A percentile compares a stretch with the other conserved stretches of the same genome.
phyloP scores from a whole-genome alignment of 148 eudicot species.

The Selenicereus undatus region DNA sequence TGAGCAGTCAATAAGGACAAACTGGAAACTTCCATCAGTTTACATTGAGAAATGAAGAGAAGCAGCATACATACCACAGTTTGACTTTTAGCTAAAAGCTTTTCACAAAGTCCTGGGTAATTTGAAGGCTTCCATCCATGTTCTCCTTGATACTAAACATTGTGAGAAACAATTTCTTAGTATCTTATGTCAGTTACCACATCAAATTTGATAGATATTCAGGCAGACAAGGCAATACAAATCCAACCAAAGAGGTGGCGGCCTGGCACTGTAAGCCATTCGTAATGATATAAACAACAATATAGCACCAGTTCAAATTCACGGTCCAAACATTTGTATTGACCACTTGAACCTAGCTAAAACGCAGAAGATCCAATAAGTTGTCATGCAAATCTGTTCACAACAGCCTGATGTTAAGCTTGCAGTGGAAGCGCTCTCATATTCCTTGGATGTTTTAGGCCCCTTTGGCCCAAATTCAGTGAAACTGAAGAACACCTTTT shows the following conservation, averaged over 20 bases:
- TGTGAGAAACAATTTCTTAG: neutral
- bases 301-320: neutral
- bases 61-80: constrained; percentile 64
- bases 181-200: neutral
- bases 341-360: neutral
- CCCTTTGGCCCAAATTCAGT: neutral
- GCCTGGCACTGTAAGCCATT: neutral
- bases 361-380: neutral
- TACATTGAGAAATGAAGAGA: neutral
- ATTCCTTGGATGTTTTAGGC: neutral
- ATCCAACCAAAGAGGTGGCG: neutral
- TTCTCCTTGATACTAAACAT: constrained; percentile 85
- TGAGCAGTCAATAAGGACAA: neutral
- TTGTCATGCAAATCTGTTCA: neutral
- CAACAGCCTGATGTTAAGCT: too few species aligned
- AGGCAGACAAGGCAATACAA: constrained; percentile 4
- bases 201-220: neutral
- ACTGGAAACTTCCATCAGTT: neutral
- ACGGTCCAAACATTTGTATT: neutral
- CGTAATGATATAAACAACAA: too few species aligned
- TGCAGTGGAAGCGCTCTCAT: too few species aligned
- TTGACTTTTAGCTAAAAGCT: constrained; percentile 89
- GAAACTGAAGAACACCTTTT: neutral
- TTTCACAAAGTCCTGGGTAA: constrained; percentile 91
- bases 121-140: constrained; percentile 91